Conservation (phyloP, 179 eudicot species). For the Nepenthes alata region DNA sequence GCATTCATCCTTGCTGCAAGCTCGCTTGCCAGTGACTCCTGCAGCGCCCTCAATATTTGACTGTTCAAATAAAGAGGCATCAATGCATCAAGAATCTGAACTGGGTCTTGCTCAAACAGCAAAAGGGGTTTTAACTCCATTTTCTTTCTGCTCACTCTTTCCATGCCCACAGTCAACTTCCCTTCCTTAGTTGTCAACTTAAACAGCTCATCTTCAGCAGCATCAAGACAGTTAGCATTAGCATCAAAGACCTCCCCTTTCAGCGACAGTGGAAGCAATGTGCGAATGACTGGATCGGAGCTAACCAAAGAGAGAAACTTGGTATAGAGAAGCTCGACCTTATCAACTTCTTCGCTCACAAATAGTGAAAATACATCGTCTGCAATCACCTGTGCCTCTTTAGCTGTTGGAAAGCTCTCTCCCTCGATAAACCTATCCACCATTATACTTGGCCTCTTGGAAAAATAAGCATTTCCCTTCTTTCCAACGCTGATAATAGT, state of each 20-base stretch:
- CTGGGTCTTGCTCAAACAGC: slow-evolving; percentile 85
- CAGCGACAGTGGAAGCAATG: slow-evolving; percentile 60
- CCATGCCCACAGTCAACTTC: slow-evolving; percentile 56
- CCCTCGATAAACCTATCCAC: slow-evolving; percentile 58
- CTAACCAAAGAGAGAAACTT: slow-evolving; percentile 67
- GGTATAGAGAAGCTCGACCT: slow-evolving; percentile 73
- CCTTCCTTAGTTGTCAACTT: slow-evolving; percentile 70
- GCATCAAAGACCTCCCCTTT: slow-evolving; percentile 50
- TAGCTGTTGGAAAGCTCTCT: slow-evolving; percentile 59
- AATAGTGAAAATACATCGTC: slow-evolving; percentile 71
- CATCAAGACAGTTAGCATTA: slow-evolving; percentile 64
- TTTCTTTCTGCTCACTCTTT: slow-evolving; percentile 20
- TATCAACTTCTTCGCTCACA: slow-evolving; percentile 78
- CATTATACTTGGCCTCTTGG: slow-evolving; percentile 18
- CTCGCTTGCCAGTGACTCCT: slow-evolving; percentile 82
- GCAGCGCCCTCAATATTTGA: slow-evolving; percentile 82
- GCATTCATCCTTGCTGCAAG: slow-evolving; percentile 80
- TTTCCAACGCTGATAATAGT: slow-evolving; percentile 73
- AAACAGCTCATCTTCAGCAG: slow-evolving; percentile 63
- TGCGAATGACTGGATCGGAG: slow-evolving; percentile 63
- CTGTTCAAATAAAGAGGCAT: slow-evolving; percentile 81
- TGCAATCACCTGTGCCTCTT: slow-evolving; percentile 82
- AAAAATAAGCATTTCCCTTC: slow-evolving; percentile 68
- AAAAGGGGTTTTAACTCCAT: slow-evolving; percentile 26
- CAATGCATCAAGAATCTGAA: slow-evolving; percentile 76